Evolutionary conservation across 176 grass and related monocot genomes (phyloP).

Genomic region (Elymus sibiricus): DNA sequence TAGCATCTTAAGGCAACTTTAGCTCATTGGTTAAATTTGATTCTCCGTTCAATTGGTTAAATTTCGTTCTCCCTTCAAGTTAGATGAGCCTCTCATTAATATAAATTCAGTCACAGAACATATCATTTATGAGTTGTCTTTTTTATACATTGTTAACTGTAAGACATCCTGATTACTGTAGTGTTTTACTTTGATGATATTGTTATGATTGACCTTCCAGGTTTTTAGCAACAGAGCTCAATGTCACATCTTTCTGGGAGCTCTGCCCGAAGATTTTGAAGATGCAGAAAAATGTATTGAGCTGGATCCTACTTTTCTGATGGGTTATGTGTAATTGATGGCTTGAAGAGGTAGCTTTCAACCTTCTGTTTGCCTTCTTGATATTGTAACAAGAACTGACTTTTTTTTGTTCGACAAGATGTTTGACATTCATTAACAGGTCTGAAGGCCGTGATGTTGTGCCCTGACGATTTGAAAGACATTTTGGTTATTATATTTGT

Average conservation of each 20-base stretch:
- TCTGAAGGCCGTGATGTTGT: no score
- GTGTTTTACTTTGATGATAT: background rate
- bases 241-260: slow-evolving; percentile 45
- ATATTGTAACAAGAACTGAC: no score
- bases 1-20: no score
- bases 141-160: background rate
- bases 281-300: slow-evolving; percentile 58
- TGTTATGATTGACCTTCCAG: slow-evolving; percentile 11
- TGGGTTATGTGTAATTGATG: slow-evolving; percentile 22
- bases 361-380: no score
- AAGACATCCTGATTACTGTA: background rate
- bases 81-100: background rate
- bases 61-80: background rate
- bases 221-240: slow-evolving; percentile 48
- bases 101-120: background rate
- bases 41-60: background rate
- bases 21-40: background rate
- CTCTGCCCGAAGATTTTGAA: slow-evolving; percentile 36
- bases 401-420: no score
- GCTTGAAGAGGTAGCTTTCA: no score
- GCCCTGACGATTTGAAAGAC: no score
- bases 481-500: no score
- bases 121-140: background rate
- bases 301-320: slow-evolving; percentile 46
- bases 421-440: no score